Percentiles rank a stretch among this genome's conserved stretches.
Conservation (phyloP, 2,329 filamentous ascomycete species). For the Thelonectria discophora region DNA sequence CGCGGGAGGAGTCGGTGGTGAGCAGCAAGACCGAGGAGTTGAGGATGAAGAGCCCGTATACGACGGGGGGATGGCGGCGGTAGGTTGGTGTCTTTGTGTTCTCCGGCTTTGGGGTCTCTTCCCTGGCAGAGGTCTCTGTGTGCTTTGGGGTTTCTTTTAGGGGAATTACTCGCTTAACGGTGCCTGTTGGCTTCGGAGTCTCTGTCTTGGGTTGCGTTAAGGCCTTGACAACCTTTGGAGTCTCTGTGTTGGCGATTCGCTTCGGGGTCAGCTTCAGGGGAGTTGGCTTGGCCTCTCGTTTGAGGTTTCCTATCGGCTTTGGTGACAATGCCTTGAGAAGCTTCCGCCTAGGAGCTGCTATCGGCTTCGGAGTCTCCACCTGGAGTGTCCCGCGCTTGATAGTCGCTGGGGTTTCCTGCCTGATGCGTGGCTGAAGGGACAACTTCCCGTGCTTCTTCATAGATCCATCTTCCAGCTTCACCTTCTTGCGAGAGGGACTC, state of each 20-base stretch:
- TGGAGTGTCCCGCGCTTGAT: no score
- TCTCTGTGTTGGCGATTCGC: not conserved
- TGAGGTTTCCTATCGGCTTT: no score
- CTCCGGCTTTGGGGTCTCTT: conserved; percentile 6
- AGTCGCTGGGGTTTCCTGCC: no score
- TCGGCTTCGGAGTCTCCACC: no score
- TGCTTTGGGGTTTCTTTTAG: not conserved
- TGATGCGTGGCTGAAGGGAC: not conserved
- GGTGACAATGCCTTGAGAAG: no score
- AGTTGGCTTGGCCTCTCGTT: no score
- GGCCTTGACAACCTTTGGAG: not conserved
- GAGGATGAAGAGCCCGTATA: conserved; percentile 56
- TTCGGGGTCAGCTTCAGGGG: no score
- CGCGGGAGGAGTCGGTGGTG: conserved; percentile 51
- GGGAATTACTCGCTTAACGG: not conserved
- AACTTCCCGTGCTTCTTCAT: not conserved
- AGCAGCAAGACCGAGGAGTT: conserved; percentile 51
- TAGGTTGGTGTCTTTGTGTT: conserved; percentile 32
- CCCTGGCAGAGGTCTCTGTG: not conserved
- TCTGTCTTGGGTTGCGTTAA: not conserved
- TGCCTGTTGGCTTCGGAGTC: not conserved
- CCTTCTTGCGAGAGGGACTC: not conserved
- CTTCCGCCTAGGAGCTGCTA: no score
- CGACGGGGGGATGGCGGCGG: conserved; percentile 49
- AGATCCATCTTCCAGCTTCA: not conserved